Percentiles rank a stretch among this genome's conserved stretches.
These are phyloP conservation scores for Tuber microsphaerosporum DNA, from an alignment of 495 filamentous ascomycete genomes.

Conservation along the genomic window DNA sequence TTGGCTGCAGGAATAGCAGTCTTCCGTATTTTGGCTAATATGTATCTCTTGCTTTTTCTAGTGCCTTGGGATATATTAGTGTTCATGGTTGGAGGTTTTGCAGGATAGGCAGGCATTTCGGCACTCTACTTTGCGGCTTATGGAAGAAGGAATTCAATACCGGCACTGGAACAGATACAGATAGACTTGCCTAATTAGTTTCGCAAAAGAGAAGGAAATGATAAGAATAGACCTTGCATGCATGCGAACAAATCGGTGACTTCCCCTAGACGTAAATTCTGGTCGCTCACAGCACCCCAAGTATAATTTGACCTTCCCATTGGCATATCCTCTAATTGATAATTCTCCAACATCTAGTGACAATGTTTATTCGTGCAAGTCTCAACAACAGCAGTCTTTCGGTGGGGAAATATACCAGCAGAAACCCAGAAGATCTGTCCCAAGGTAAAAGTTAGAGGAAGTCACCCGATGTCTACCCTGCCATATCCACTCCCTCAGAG, in stretches of 20 bases:
- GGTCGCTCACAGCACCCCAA: neutral
- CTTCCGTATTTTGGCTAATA: neutral
- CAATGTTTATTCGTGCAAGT: neutral
- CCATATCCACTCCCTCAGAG: neutral
- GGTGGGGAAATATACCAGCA: neutral
- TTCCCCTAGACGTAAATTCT: neutral
- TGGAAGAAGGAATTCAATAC: neutral
- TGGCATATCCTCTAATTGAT: neutral
- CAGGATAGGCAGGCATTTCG: neutral
- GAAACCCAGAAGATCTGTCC: neutral
- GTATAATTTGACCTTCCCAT: neutral
- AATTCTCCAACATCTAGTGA: neutral
- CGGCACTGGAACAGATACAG: too few relatives aligned
- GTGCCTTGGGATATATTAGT: neutral
- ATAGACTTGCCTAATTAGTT: neutral
- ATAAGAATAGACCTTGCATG: neutral
- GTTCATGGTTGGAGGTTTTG: neutral
- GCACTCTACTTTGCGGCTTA: neutral
- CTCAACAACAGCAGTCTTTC: neutral
- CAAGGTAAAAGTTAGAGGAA: neutral
- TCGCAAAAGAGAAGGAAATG: neutral
- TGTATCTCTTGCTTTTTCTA: neutral
- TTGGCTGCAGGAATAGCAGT: neutral
- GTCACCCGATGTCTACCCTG: neutral
- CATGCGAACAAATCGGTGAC: neutral